A percentile compares a stretch with the other conserved stretches of the same genome.
phyloP scores from a whole-genome alignment of 768 basidiomycete species.

The Artomyces pyxidatus region DNA sequence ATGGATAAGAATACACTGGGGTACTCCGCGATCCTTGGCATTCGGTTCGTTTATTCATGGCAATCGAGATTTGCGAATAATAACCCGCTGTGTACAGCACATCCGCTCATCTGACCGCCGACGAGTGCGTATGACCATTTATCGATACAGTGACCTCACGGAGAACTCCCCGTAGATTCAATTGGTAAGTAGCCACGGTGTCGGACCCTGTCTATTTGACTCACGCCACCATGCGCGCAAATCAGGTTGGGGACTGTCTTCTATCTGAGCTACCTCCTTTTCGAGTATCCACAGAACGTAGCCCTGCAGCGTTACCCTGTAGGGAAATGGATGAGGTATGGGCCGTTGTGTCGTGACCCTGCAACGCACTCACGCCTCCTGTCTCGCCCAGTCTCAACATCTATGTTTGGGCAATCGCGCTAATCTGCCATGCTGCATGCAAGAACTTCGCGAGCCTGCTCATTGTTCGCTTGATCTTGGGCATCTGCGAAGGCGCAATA shows the following conservation, averaged over 20 bases:
- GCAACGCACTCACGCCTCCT: not conserved
- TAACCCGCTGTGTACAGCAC: slow-evolving; percentile 36
- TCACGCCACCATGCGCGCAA: no score
- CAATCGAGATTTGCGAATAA: no score
- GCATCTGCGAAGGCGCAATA: slow-evolving; percentile 64
- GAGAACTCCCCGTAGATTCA: no score
- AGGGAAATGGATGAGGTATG: slow-evolving; percentile 73
- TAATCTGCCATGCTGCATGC: slow-evolving; percentile 62
- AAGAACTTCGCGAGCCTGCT: slow-evolving; percentile 60
- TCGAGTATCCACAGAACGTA: slow-evolving; percentile 71
- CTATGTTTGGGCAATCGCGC: slow-evolving; percentile 55
- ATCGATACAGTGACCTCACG: no score
- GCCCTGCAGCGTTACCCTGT: slow-evolving; percentile 67
- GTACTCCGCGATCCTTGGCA: slow-evolving; percentile 61
- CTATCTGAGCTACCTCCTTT: slow-evolving; percentile 60
- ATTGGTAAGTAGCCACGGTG: no score
- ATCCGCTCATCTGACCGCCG: slow-evolving; percentile 53
- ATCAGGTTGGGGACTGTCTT: slow-evolving; percentile 68
- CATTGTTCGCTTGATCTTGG: slow-evolving; percentile 54
- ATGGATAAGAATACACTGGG: slow-evolving; percentile 75
- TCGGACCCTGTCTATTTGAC: no score
- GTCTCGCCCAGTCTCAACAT: slow-evolving; percentile 46
- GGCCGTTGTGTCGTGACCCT: no score
- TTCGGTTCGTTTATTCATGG: slow-evolving; percentile 37
- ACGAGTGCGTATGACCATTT: no score